Evolutionary conservation across 2,329 filamentous ascomycete species (phyloP), one percentile per base, ranked within the genome.

Genomic region (Phialemoniopsis sp.): DNA sequence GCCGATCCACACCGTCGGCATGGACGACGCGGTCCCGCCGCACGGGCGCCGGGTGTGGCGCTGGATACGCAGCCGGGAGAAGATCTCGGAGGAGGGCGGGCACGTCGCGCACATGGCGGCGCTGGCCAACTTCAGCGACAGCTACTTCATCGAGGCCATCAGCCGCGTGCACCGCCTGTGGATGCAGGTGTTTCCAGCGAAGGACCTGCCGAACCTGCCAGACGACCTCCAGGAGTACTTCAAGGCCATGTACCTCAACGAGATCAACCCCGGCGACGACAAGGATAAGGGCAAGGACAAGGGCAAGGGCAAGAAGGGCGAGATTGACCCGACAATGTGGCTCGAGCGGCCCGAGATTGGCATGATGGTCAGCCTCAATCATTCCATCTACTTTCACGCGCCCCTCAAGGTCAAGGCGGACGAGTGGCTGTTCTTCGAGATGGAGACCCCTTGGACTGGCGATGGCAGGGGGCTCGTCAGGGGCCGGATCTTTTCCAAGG

Each of bases 91-190:
- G 1, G 71, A 71, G 4, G 88, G 87, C 15, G 88, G 89, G 2
- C 79, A 84, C 47, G 78, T 85, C 53, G 88, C 89, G 10, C 90
- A 97, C 58, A 70, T 96, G 29, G 85, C 79, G 29, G 93, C 93
- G 8, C 72, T 98, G 45, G 91, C 91, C 17, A 98, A 97, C 67
- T 87, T 97, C 69, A 88, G 83, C 18, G 91, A 97, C 64, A 87
- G 78, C 56, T 91, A 87, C 67, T 97, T 98, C 64, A 90, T 97
- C 60, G 90, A 87, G 30, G 96, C 90, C 3, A 80, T 96, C 8
- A 73, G 83, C 19, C 80, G 88, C 15, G 82, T 90, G 39, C 90
- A 96, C 62, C 76, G 80, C 41, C 73, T 96, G 29, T 90, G 86
- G 76, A 75, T 87, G 13, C 88, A 87, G 58, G 78, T 76, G 1